Percentiles rank a stretch among this genome's conserved stretches.
These are phyloP conservation scores for Paratrypanosoma confusum DNA, from an alignment of 208 protist species.

Conservation along the genomic window DNA sequence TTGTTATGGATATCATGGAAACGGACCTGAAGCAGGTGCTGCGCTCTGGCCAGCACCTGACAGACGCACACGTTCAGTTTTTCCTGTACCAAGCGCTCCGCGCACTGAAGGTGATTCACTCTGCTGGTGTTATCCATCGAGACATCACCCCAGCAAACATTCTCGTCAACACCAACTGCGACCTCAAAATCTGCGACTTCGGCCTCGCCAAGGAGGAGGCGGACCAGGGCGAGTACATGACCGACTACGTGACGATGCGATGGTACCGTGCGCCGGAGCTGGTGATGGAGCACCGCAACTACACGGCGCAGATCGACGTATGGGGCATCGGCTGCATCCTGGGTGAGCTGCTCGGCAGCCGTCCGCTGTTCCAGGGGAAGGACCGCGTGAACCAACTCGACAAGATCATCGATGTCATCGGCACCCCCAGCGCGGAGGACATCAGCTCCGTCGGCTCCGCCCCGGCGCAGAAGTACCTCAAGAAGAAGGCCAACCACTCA, in stretches of 20 bases:
- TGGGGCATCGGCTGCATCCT: slow-evolving; percentile 88
- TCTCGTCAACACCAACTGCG: slow-evolving; percentile 94
- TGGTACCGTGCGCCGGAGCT: slow-evolving; percentile 93
- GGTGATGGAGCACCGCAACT: slow-evolving; percentile 87
- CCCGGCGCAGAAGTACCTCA: slow-evolving; percentile 84
- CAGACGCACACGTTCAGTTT: slow-evolving; percentile 90
- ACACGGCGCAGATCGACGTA: slow-evolving; percentile 85
- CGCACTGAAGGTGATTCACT: slow-evolving; percentile 91
- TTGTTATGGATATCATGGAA: slow-evolving; percentile 95
- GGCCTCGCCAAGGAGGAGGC: slow-evolving; percentile 84
- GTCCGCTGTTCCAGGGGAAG: slow-evolving; percentile 83
- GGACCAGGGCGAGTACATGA: slow-evolving; percentile 85
- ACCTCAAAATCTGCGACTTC: slow-evolving; percentile 95
- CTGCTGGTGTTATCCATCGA: slow-evolving; percentile 92
- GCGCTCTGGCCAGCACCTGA: slow-evolving; percentile 79
- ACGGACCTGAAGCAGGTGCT: slow-evolving; percentile 94
- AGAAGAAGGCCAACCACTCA: slow-evolving; percentile 43
- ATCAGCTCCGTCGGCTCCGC: slow-evolving; percentile 57
- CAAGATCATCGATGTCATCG: slow-evolving; percentile 89
- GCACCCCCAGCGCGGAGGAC: slow-evolving; percentile 81
- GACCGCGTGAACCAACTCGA: slow-evolving; percentile 84
- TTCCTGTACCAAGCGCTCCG: slow-evolving; percentile 95
- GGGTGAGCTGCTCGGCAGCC: slow-evolving; percentile 76
- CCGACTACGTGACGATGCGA: slow-evolving; percentile 91
- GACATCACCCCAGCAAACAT: slow-evolving; percentile 95